Evolutionary conservation across 2,329 filamentous ascomycete species (phyloP).

Genomic region (Diplodia corticola): DNA sequence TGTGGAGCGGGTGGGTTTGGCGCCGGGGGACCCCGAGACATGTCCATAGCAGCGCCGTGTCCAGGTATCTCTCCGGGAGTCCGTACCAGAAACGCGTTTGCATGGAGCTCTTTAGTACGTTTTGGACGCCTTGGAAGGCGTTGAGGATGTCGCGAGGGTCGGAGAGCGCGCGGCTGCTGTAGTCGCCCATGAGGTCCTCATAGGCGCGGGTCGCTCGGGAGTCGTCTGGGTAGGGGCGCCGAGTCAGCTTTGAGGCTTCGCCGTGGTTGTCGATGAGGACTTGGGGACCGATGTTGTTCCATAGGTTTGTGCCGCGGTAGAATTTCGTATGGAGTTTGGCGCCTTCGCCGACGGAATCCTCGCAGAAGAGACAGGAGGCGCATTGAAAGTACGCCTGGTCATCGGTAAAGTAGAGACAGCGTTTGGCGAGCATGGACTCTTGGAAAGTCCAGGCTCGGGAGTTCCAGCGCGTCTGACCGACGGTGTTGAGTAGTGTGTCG

Average conservation of each 20-base stretch:
- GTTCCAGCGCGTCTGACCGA: neutral
- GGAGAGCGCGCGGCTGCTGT: neutral
- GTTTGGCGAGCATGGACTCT: constrained; percentile 24
- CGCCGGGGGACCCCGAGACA: neutral
- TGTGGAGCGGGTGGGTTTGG: neutral
- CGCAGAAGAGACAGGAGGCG: neutral
- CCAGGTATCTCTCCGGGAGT: constrained; percentile 25
- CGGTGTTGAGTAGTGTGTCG: neutral
- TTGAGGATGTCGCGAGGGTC: constrained; percentile 23
- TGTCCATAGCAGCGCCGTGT: constrained; percentile 25
- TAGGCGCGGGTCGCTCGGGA: neutral
- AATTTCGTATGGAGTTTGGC: neutral
- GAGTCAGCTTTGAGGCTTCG: no score
- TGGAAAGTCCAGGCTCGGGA: constrained; percentile 27
- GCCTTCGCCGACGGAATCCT: neutral
- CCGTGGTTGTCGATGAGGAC: neutral
- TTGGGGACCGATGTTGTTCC: neutral
- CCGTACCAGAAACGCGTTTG: constrained; percentile 26
- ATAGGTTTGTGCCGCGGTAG: neutral
- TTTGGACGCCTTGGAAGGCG: constrained; percentile 23
- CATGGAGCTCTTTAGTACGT: constrained; percentile 1
- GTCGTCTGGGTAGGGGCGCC: neutral
- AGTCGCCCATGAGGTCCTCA: neutral
- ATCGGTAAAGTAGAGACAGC: constrained; percentile 23
- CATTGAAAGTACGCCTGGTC: constrained; percentile 25